A percentile compares a stretch with the other conserved stretches of the same genome.
Evolutionary conservation across 305 asterid genomes (phyloP).

Genomic region (Fraxinus latifolia): DNA sequence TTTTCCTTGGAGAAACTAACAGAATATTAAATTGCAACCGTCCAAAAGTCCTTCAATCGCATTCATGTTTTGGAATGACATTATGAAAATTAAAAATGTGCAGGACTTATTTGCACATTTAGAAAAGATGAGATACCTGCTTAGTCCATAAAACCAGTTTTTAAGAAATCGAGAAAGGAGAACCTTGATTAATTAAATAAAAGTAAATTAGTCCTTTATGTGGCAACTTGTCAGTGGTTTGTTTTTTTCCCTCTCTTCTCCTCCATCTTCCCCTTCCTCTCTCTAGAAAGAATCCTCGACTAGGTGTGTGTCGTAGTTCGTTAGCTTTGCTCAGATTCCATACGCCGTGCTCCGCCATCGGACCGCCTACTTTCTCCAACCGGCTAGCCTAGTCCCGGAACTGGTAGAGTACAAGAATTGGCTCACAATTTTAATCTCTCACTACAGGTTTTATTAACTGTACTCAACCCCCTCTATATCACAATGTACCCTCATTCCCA

Average conservation of each 20-base stretch:
- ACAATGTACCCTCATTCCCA: conserved; percentile 39
- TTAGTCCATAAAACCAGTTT: neutral
- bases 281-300: conserved; percentile 27
- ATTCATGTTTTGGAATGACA: neutral
- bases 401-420: conserved; percentile 10
- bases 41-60: neutral
- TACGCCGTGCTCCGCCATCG: conserved; percentile 14
- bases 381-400: neutral
- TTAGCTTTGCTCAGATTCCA: conserved; percentile 14
- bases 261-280: conserved; percentile 4
- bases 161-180: neutral
- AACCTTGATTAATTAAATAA: neutral
- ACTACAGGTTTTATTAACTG: conserved; percentile 30
- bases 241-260: conserved; percentile 10
- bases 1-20: neutral
- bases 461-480: conserved; percentile 11
- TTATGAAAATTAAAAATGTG: too few species aligned
- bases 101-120: neutral
- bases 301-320: conserved; percentile 30
- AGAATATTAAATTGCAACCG: neutral
- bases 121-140: neutral
- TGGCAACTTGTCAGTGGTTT: neutral
- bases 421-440: conserved; percentile 11
- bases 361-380: neutral
- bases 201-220: neutral